These are phyloP conservation scores for Aspergillus puulaauensis DNA, from an alignment of 2,329 filamentous ascomycete species.

Conservation along the genomic window DNA sequence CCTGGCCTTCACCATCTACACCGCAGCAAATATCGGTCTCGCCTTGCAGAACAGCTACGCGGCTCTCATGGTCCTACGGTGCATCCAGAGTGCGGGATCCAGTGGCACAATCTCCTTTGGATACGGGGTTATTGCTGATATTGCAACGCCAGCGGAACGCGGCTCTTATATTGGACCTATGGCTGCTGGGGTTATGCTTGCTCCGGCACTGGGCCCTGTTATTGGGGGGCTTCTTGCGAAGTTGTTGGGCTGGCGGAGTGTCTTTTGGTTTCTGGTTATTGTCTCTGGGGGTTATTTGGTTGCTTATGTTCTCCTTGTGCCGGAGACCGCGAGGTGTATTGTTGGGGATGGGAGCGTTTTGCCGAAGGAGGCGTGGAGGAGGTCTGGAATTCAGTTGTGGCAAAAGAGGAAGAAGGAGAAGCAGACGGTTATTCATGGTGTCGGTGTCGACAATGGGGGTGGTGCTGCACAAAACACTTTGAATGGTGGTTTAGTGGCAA, in stretches of 20 bases:
- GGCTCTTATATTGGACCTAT: conserved; percentile 69
- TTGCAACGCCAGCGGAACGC: conserved; percentile 66
- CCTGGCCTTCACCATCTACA: conserved; percentile 51
- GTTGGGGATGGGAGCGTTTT: conserved; percentile 29
- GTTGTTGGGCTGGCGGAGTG: conserved; percentile 65
- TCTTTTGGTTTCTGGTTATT: conserved; percentile 70
- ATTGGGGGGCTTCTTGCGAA: conserved; percentile 64
- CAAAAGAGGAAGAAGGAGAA: not conserved
- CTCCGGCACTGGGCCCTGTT: conserved; percentile 56
- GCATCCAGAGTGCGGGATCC: conserved; percentile 49
- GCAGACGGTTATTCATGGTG: not conserved
- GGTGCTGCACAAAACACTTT: not conserved
- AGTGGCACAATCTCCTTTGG: conserved; percentile 70
- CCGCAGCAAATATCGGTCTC: conserved; percentile 38
- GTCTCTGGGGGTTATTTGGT: conserved; percentile 46
- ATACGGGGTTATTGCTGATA: conserved; percentile 70
- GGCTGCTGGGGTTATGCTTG: conserved; percentile 58
- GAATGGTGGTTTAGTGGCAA: not conserved
- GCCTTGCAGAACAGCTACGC: conserved; percentile 36
- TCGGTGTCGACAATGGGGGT: not conserved
- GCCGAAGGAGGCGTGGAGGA: conserved; percentile 24
- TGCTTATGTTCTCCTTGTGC: conserved; percentile 56
- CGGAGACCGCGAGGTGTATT: conserved; percentile 46
- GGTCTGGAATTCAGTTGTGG: conserved; percentile 20
- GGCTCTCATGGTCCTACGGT: conserved; percentile 37